Base-by-base conservation (phyloP, 2,329 filamentous ascomycete genomes). In the Fusarium transvaalense region DNA sequence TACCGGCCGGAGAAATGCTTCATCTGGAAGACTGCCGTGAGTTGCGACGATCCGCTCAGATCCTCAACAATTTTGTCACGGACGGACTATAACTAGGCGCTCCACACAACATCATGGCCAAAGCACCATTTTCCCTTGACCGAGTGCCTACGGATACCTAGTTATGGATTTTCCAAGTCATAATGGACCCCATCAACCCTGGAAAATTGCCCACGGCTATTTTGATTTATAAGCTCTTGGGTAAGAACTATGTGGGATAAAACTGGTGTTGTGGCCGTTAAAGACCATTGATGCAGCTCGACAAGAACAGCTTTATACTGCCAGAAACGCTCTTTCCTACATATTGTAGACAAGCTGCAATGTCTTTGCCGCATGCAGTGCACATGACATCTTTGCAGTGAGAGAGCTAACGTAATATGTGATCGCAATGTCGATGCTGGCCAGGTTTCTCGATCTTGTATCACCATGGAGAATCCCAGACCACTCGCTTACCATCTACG, bases 361-460 rank as follows among this genome's bases (percentile, higher is more conserved):
- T 19, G 6, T 76, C 76, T 1, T 78, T 76, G 7, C 77, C 78
- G 14, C 78, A 77, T 1, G 76, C 76, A 12, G 79, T 72, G 41
- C 71, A 74, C 1, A 79, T n/a, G 3, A 77, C 37, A 4, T 62
- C 70, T 0, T 64, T 67, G 62, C 75, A 78, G 10, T 71, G 64
- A 3, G 64, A 53, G 8, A 78, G 61, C 19, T 74, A 9, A 56
- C 41, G 5, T 43, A 69, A 29, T 12, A 52, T 15, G n/a, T 61
- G 25, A n/a, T 65, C 69, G 37, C 71, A 64, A 35, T 74, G 63
- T 66, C 77, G 70, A n/a, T 78, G 69, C 6, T 10, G 13, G 15
- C 0, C 0, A 10, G 41, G 14, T 27, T 6, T 5, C 5, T 43
- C 5, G 57, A 3, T 71, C 76, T 21, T 78, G 76, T 10, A 77